phyloP scores from a whole-genome alignment of 257 asterid species.

The Gentiana macrophylla region DNA sequence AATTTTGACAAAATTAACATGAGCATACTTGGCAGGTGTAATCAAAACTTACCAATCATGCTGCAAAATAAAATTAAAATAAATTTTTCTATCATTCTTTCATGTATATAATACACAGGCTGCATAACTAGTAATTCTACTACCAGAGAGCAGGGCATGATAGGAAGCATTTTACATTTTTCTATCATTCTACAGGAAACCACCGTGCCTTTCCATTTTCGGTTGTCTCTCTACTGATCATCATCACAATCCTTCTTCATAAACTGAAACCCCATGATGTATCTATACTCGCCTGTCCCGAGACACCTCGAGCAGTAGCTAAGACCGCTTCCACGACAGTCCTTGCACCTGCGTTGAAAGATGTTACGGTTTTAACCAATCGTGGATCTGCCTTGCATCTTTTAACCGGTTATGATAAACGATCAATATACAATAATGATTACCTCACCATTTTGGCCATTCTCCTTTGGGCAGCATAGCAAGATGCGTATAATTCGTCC shows the following conservation, averaged over 20 bases:
- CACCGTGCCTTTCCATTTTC: background rate
- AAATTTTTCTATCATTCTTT: too few species aligned
- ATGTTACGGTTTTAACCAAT: background rate
- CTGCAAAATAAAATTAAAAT: too few species aligned
- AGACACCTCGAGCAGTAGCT: conserved; percentile 67
- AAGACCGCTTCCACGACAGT: conserved; percentile 84
- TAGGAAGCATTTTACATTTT: too few species aligned
- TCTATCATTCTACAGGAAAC: too few species aligned
- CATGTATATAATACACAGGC: too few species aligned
- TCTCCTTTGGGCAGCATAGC: conserved; percentile 78
- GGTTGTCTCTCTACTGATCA: conserved; percentile 17
- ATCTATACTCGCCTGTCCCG: conserved; percentile 77
- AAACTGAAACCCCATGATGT: conserved; percentile 72
- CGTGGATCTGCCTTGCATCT: too few species aligned
- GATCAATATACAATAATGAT: too few species aligned
- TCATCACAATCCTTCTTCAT: conserved; percentile 35
- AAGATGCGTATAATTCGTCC: conserved; percentile 43
- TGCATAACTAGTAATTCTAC: too few species aligned
- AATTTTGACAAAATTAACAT: too few species aligned
- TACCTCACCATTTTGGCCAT: conserved; percentile 86
- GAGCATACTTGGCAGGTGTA: too few species aligned
- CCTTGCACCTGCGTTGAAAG: conserved; percentile 50
- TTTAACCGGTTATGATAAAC: background rate
- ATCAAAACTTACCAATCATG: too few species aligned
- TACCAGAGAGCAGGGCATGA: too few species aligned